Evolutionary conservation across 768 basidiomycete species (phyloP).

Genomic region (Tricholoma flavovirens): DNA sequence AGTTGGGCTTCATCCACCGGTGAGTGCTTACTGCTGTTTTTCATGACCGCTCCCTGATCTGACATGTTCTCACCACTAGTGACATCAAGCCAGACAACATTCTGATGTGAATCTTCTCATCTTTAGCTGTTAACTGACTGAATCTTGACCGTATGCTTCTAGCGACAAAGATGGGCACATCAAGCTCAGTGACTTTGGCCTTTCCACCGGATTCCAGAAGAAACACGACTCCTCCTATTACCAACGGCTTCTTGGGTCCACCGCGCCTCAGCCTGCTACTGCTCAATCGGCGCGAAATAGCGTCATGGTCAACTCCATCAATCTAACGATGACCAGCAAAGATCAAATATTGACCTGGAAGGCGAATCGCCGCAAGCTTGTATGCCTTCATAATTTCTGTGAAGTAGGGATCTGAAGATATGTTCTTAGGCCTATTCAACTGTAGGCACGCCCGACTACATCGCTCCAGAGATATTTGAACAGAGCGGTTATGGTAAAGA

Average conservation of each 20-base stretch:
- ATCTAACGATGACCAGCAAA: slow-evolving; percentile 90
- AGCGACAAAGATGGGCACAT: slow-evolving; percentile 92
- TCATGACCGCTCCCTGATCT: neutral
- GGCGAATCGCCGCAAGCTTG: slow-evolving; percentile 92
- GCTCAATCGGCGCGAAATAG: slow-evolving; percentile 72
- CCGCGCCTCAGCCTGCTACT: slow-evolving; percentile 36
- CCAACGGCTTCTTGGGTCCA: slow-evolving; percentile 75
- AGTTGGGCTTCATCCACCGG: slow-evolving; percentile 97
- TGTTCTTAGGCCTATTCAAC: slow-evolving; percentile 84
- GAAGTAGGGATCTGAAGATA: slow-evolving; percentile 1
- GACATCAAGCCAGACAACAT: slow-evolving; percentile 99
- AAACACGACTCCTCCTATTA: slow-evolving; percentile 97
- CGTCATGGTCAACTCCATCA: slow-evolving; percentile 96
- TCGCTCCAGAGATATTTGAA: slow-evolving; percentile 94
- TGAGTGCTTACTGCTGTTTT: slow-evolving; percentile 27
- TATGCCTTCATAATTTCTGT: slow-evolving; percentile 27
- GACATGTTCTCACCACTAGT: slow-evolving; percentile 34
- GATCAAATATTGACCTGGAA: slow-evolving; percentile 98
- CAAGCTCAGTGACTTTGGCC: slow-evolving; percentile 97
- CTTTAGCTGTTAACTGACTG: neutral
- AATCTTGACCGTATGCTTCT: slow-evolving; percentile 3
- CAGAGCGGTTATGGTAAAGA: slow-evolving; percentile 98
- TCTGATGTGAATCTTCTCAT: slow-evolving; percentile 46
- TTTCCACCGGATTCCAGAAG: slow-evolving; percentile 99
- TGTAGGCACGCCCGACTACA: slow-evolving; percentile 95